Percentiles rank a stretch among this genome's conserved stretches.
Conservation (phyloP, 2,329 filamentous ascomycete species). For the Aspergillus ochraceus region DNA sequence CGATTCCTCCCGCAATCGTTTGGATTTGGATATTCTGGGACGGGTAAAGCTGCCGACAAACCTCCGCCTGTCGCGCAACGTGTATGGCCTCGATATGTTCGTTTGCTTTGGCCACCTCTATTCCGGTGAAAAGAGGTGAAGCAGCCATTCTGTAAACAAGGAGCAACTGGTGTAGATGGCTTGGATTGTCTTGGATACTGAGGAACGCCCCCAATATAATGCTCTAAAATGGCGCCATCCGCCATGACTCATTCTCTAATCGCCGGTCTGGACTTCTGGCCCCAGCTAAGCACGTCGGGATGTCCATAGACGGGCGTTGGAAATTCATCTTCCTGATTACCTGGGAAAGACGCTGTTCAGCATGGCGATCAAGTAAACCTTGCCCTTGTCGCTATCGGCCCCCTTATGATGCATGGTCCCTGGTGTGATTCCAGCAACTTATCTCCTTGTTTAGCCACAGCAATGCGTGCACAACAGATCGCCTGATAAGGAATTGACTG, state of each 20-base stretch:
- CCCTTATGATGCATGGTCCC: too few relatives aligned
- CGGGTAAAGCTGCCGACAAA: not conserved
- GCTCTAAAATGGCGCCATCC: not conserved
- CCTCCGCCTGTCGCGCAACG: not conserved
- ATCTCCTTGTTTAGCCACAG: not conserved
- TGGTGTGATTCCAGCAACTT: not conserved
- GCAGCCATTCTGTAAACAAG: not conserved
- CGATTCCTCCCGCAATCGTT: slow-evolving; percentile 6
- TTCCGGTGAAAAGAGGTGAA: not conserved
- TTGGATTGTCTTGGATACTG: not conserved
- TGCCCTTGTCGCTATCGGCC: not conserved
- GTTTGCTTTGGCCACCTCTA: not conserved
- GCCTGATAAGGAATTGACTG: not conserved
- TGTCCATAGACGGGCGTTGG: not conserved
- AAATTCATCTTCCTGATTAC: not conserved
- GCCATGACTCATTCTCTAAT: not conserved
- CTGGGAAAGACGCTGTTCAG: not conserved
- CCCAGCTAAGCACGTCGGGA: too few relatives aligned
- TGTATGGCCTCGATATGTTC: not conserved
- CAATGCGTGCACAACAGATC: not conserved
- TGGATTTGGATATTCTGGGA: not conserved
- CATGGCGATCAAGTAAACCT: not conserved
- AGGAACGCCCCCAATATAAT: too few relatives aligned
- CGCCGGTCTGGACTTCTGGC: not conserved
- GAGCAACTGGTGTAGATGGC: not conserved